Conservation (phyloP, 805 yeast genomes). For the Candida verbasci region DNA sequence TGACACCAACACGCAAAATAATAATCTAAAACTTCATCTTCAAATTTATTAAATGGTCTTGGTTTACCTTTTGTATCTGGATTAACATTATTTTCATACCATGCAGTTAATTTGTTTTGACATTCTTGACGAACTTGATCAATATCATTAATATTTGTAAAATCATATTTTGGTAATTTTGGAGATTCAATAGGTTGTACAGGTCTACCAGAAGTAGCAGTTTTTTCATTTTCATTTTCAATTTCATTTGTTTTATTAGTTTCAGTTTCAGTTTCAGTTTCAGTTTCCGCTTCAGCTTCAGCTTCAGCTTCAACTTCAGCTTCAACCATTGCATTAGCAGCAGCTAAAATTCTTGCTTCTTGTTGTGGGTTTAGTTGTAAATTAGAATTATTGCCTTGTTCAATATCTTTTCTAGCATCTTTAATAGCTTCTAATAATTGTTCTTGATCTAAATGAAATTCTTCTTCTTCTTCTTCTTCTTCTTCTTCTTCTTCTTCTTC, state of each 20-base stretch:
- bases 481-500: neutral
- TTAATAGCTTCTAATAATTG: slow-evolving; percentile 67
- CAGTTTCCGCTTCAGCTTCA: neutral
- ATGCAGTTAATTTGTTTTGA: slow-evolving; percentile 26
- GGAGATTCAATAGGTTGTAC: neutral
- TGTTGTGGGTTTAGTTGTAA: slow-evolving; percentile 4
- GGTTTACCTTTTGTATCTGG: slow-evolving; percentile 25
- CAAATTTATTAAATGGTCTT: slow-evolving; percentile 55
- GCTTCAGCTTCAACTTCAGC: slow-evolving; percentile 5
- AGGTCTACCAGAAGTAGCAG: neutral
- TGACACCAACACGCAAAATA: slow-evolving; percentile 68
- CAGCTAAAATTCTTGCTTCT: slow-evolving; percentile 7
- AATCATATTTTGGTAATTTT: slow-evolving; percentile 8
- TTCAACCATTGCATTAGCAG: slow-evolving; percentile 5
- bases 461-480: slow-evolving; percentile 28
- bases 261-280: neutral
- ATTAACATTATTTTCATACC: slow-evolving; percentile 25
- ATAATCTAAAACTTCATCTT: slow-evolving; percentile 64
- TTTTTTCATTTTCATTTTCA: neutral
- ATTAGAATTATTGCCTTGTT: neutral
- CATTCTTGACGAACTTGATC: slow-evolving; percentile 35
- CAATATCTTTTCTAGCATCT: slow-evolving; percentile 46
- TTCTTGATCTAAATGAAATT: slow-evolving; percentile 43
- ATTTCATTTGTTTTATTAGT: neutral
- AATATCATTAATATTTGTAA: slow-evolving; percentile 22